Evolutionary conservation across 352 stramenopile species (phyloP).

Genomic region (Globisporangium carolinianum): DNA sequence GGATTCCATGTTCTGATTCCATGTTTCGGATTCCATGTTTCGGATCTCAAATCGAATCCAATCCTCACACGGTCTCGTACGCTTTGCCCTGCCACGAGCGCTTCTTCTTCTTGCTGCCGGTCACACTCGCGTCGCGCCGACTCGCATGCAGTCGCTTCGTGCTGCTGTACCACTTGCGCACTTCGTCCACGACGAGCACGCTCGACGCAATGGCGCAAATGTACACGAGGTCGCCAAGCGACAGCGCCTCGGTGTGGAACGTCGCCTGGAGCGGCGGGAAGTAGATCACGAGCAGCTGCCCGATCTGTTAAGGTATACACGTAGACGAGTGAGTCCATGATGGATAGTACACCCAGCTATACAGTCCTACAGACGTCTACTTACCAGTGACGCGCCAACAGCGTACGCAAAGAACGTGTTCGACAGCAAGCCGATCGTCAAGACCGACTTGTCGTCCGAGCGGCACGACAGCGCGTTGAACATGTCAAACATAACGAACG

Average conservation of each 20-base stretch:
- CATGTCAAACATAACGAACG: constrained; percentile 98
- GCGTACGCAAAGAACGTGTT: constrained; percentile 94
- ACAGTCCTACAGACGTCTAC: constrained; percentile 7
- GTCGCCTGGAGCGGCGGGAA: constrained; percentile 92
- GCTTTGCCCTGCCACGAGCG: constrained; percentile 64
- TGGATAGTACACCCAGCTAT: too few species aligned
- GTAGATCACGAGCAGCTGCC: constrained; percentile 96
- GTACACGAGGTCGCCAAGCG: constrained; percentile 88
- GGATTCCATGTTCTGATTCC: too few species aligned
- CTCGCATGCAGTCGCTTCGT: constrained; percentile 24
- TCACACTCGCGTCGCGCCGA: constrained; percentile 29
- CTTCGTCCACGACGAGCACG: constrained; percentile 91
- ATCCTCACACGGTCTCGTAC: constrained; percentile 51
- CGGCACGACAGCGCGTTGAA: constrained; percentile 97
- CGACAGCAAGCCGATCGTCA: constrained; percentile 86
- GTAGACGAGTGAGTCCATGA: not conserved
- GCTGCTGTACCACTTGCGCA: constrained; percentile 84
- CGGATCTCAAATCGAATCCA: too few species aligned
- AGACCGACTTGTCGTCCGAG: constrained; percentile 92
- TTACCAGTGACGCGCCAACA: constrained; percentile 84
- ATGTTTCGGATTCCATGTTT: too few species aligned
- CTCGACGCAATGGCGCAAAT: constrained; percentile 90
- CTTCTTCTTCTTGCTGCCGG: constrained; percentile 54
- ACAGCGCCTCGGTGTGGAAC: constrained; percentile 96
- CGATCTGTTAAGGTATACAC: constrained; percentile 32